Base-by-base conservation (phyloP, 2,329 filamentous ascomycete genomes). In the Dichotomopilus funicola region DNA sequence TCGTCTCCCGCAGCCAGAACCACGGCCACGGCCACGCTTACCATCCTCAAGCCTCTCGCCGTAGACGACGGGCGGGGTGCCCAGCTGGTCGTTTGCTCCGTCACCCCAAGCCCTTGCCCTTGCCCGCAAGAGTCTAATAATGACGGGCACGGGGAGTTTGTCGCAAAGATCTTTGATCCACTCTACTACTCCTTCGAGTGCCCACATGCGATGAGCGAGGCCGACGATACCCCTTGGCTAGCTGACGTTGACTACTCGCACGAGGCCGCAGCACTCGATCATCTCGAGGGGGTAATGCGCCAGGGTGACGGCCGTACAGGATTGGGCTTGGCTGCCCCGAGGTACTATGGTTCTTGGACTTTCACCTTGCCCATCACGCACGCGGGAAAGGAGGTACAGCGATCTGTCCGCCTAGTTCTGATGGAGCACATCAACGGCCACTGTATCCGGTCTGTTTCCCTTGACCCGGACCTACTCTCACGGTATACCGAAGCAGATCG, bases 261-360 rank as follows among this genome's bases (percentile, higher is more conserved):
- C 37, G 37, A 40, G 12, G 37, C 37, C 37, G 37, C 37, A 9
- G 37, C 37, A 40, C 37, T 40, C 37, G 37, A 40, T 12, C 37
- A 40, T 40, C 37, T 40, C 37, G 37, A 40, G 8, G 1, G 37
- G 37, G n/a, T n/a, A n/a, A 12, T 40, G 37, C 37, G 37, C 37
- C 2, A 40, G n/a, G n/a, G n/a, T 9, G 37, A 2, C 37, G 37
- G 12, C 12, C 37, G 12, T 12, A 40, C 37, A n/a, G n/a, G n/a
- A n/a, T n/a, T n/a, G 8, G 37, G 37, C 37, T 40, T 40, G 37
- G 37, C 12, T 40, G 9, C 37, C 37, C 37, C 8, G 12, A 40
- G 12, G 37, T 56, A 56, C 45, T 53, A 45, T 46, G 49, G 54
- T 1, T 40, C 54, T 19, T 56, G 49, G 54, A 56, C 49, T 11